A percentile compares a stretch with the other conserved stretches of the same genome.
phyloP scores from a whole-genome alignment of 192 early-diverging fungal genomes.

The Thoreauomyces humboldtii region DNA sequence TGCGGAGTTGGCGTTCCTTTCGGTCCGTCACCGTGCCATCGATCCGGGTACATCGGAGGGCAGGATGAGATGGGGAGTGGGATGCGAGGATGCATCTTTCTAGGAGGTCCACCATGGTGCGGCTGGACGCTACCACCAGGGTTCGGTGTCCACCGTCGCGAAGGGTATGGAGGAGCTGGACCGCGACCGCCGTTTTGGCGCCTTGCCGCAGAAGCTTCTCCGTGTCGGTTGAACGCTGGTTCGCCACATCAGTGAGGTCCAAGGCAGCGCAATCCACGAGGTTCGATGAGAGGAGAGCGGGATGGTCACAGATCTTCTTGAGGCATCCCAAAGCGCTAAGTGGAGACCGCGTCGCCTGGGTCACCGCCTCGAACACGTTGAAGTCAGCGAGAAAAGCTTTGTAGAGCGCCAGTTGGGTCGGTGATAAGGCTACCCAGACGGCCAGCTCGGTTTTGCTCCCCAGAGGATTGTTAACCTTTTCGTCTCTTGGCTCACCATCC shows the following conservation, averaged over 20 bases:
- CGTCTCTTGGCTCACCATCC: too few relatives aligned
- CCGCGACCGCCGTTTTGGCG: slow-evolving; percentile 13
- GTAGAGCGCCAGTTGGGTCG: slow-evolving; percentile 9
- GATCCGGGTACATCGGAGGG: slow-evolving; percentile 6
- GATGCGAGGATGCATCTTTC: slow-evolving; percentile 16
- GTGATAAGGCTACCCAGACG: slow-evolving; percentile 18
- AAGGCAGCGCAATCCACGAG: slow-evolving; percentile 16
- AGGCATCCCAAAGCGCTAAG: slow-evolving; percentile 14
- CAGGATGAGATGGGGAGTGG: not conserved
- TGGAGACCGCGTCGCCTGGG: not conserved
- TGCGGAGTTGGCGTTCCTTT: slow-evolving; percentile 25
- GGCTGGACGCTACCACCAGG: slow-evolving; percentile 7
- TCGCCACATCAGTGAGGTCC: not conserved
- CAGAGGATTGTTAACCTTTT: too few relatives aligned
- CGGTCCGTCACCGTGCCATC: slow-evolving; percentile 25
- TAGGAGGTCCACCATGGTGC: slow-evolving; percentile 25
- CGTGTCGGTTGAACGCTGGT: not conserved
- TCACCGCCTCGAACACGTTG: slow-evolving; percentile 8
- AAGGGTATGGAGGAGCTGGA: slow-evolving; percentile 3
- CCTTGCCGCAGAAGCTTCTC: slow-evolving; percentile 7
- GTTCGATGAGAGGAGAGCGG: slow-evolving; percentile 7
- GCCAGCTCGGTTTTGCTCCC: slow-evolving; percentile 16
- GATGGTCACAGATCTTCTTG: slow-evolving; percentile 23
- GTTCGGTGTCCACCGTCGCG: slow-evolving; percentile 8
- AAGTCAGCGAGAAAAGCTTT: slow-evolving; percentile 5